Conservation (phyloP, 78 protist genomes). For the Creolimax fragrantissima region DNA sequence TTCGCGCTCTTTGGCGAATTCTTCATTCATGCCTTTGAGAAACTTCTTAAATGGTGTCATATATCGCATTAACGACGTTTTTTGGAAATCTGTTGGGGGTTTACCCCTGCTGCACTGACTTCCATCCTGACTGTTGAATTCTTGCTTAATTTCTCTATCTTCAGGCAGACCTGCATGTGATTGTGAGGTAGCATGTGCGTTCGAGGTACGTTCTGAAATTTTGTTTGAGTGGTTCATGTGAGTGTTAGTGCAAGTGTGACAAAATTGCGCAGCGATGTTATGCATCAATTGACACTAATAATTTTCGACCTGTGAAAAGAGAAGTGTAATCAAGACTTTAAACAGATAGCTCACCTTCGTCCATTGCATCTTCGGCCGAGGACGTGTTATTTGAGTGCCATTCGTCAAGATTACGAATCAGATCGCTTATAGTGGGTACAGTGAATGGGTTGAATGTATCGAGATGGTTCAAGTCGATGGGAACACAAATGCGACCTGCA, state of each 20-base stretch:
- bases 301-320: neutral
- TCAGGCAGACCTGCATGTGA: no score
- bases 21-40: neutral
- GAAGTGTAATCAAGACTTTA: neutral
- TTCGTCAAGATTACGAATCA: neutral
- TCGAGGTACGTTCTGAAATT: no score
- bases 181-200: no score
- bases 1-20: neutral
- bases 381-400: neutral
- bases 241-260: no score
- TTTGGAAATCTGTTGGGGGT: neutral
- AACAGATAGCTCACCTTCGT: neutral
- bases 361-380: neutral
- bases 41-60: neutral
- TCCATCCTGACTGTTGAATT: neutral
- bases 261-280: no score
- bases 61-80: neutral
- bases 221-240: no score
- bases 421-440: constrained; percentile 33
- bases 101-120: neutral
- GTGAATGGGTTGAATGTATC: constrained; percentile 12
- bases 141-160: neutral
- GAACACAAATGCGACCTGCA: constrained; percentile 49
- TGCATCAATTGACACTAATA: neutral
- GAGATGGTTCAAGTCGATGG: constrained; percentile 13